Base-by-base conservation (phyloP, 1,284 basidiomycete genomes). In the Ganoderma boninense region DNA sequence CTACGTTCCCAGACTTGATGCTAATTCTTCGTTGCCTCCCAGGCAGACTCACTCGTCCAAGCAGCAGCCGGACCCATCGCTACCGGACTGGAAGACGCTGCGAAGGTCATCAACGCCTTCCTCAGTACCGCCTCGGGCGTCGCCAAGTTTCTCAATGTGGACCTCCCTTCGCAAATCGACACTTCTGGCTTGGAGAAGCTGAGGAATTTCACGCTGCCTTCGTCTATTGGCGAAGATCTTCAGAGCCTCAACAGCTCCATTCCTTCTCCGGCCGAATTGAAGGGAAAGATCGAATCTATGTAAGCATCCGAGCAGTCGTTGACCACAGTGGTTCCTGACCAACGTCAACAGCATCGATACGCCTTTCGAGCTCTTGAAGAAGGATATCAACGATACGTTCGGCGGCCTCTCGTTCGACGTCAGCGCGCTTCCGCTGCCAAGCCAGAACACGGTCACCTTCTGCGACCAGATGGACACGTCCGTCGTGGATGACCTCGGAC, bases 301-400 rank as follows among this genome's bases (percentile, higher is more conserved):
- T 95, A 80, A 77, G 91, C 86, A 2, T 46, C 40, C 44, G 70
- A 29, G 1, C 43, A 26, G 43, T 54, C 66, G n/a, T 7, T 20
- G 3, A 18, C 23, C 42, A 18, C 43, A 32, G 35, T 66, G 64
- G 66, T 73, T 80, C 62, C 62, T 70, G 20, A 43, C 32, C 4
- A 4, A 26, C 14, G 1, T 54, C n/a, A 49, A 4, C 73, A 95
- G 94, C 67, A 88, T 97, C 76, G 91, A 95, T 75, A 90, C 87
- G 0, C 97, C 97, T 0, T 97, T 98, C 77, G 93, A 97, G 76
- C 84, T 89, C 2, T 82, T 98, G 64, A 97, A 95, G 80, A 84
- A 88, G 71, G 94, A 97, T 67, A 96, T 98, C 80, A 97, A 97
- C 78, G 86, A 90, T 66, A 97, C 95, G 0, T 93, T 97, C 73